Conservation (phyloP, 345 rosid species). For the Salix caprea region DNA sequence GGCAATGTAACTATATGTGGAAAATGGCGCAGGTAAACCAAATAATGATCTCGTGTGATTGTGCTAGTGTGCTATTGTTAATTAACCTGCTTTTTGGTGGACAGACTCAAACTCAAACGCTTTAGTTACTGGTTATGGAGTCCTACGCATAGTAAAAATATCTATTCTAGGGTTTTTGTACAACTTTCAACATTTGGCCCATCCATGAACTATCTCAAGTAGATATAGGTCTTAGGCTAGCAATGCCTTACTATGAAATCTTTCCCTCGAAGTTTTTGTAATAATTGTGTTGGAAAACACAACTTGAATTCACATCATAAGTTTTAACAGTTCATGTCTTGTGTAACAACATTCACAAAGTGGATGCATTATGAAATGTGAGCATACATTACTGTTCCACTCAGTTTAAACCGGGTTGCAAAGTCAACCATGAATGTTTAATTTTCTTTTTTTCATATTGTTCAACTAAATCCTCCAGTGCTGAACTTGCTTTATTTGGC, state of each 20-base stretch:
- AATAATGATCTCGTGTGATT: slow-evolving; percentile 5
- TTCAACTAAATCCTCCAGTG: neutral
- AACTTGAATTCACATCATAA: neutral
- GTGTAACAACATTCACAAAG: neutral
- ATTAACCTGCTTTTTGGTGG: neutral
- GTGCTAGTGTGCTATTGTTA: neutral
- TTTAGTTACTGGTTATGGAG: neutral
- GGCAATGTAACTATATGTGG: slow-evolving; percentile 64
- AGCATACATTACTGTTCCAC: neutral
- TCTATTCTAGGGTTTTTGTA: neutral
- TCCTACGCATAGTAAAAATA: neutral
- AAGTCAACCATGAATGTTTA: neutral
- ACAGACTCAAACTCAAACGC: neutral
- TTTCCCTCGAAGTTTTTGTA: neutral
- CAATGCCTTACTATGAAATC: neutral
- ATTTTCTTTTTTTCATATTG: neutral
- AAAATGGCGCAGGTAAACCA: slow-evolving; percentile 91
- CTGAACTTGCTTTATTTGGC: neutral
- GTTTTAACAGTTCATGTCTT: neutral
- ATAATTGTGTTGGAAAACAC: neutral
- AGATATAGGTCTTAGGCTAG: neutral
- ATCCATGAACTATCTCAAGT: neutral
- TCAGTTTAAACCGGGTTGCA: neutral
- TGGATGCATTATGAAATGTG: neutral
- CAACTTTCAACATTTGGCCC: neutral